Conservation (phyloP, 1,139 yeast genomes). For the Debaryomyces sp. region DNA sequence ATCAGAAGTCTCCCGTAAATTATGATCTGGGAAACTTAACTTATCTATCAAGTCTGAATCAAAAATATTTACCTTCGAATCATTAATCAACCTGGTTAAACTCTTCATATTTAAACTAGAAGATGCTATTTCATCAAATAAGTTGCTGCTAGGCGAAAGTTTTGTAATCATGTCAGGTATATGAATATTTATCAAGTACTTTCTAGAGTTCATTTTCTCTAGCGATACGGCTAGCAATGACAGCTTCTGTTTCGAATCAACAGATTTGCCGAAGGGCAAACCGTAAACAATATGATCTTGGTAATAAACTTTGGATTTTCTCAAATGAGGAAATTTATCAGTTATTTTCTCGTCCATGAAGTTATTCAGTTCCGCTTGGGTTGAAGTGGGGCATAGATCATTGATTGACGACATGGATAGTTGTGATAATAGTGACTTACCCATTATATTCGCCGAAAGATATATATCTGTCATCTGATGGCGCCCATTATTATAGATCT, state of each 20-base stretch:
- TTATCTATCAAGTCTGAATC: constrained; percentile 12
- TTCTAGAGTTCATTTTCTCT: constrained; percentile 34
- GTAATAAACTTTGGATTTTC: constrained; percentile 25
- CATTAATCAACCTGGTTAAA: constrained; percentile 13
- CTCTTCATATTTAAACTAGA: constrained; percentile 14
- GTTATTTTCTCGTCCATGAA: constrained; percentile 1
- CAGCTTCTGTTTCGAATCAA: background rate
- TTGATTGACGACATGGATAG: constrained; percentile 22
- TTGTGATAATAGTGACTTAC: constrained; percentile 21
- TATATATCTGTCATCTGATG: constrained; percentile 31
- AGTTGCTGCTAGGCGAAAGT: constrained; percentile 28
- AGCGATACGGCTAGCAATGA: constrained; percentile 33
- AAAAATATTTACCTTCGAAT: constrained; percentile 15
- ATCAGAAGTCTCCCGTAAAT: constrained; percentile 8
- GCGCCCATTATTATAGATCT: constrained; percentile 27
- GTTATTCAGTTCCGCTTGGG: constrained; percentile 7
- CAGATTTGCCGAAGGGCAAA: constrained; percentile 19
- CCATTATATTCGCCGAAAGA: constrained; percentile 33
- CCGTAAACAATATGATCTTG: constrained; percentile 34
- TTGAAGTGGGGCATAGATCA: constrained; percentile 21
- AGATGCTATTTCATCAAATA: constrained; percentile 23
- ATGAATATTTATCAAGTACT: constrained; percentile 41
- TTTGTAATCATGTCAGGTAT: constrained; percentile 44
- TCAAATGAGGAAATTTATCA: constrained; percentile 34
- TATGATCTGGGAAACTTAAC: constrained; percentile 19